Evolutionary conservation across 2,329 filamentous ascomycete species (phyloP).

Genomic region (Aspergillus cejpii): DNA sequence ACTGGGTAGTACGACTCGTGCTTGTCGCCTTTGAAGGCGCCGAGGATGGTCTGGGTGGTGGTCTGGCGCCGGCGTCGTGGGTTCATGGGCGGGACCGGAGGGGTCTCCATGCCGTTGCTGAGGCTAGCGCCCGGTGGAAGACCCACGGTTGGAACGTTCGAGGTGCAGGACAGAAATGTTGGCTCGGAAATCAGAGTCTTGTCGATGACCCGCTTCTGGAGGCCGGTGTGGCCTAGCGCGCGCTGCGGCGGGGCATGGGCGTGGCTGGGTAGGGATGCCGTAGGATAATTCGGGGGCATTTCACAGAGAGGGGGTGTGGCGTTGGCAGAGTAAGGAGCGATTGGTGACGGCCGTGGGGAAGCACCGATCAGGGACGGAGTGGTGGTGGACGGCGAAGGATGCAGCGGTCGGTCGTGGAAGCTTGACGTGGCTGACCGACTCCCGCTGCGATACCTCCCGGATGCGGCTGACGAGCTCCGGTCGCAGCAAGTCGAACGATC

Average conservation of each 20-base stretch:
- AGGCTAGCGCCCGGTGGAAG: slow-evolving; percentile 52
- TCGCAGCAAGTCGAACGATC: slow-evolving; percentile 26
- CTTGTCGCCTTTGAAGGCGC: slow-evolving; percentile 35
- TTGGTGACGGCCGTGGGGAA: slow-evolving; percentile 41
- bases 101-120: slow-evolving; percentile 47
- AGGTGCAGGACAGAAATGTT: slow-evolving; percentile 47
- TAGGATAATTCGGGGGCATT: slow-evolving; percentile 40
- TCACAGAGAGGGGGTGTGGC: slow-evolving; percentile 49
- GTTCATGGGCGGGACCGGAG: slow-evolving; percentile 55
- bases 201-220: slow-evolving; percentile 52
- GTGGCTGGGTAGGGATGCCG: slow-evolving; percentile 25
- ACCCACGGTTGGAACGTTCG: slow-evolving; percentile 52
- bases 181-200: slow-evolving; percentile 60
- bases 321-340: slow-evolving; percentile 46
- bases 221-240: slow-evolving; percentile 23
- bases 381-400: slow-evolving; percentile 21
- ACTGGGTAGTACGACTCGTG: slow-evolving; percentile 23
- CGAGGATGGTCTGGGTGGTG: slow-evolving; percentile 38
- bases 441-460: slow-evolving; percentile 36
- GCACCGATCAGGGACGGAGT: slow-evolving; percentile 34
- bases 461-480: slow-evolving; percentile 35
- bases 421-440: slow-evolving; percentile 33
- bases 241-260: slow-evolving; percentile 25
- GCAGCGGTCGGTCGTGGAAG: slow-evolving; percentile 31
- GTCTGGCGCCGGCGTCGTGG: slow-evolving; percentile 50